phyloP scores from a whole-genome alignment of 495 filamentous ascomycete species.

The Chaetomium cochliodes region DNA sequence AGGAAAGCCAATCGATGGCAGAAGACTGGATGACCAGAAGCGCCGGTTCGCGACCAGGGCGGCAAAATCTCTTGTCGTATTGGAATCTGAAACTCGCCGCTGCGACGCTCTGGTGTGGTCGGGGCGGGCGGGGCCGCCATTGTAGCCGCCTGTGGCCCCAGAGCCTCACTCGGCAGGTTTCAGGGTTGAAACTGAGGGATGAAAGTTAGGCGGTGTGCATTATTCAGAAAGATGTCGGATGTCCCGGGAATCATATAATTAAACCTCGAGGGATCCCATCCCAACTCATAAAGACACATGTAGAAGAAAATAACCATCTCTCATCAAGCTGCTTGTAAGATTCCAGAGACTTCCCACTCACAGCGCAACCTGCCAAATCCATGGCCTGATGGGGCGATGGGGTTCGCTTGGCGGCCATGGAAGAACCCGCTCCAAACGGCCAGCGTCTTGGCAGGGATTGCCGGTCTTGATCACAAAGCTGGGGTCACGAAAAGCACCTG shows the following conservation, averaged over 20 bases:
- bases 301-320: background rate
- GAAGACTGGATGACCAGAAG: background rate
- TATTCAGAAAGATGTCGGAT: no score
- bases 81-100: constrained; percentile 20
- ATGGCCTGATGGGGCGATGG: background rate
- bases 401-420: background rate
- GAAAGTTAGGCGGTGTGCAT: background rate
- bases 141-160: background rate
- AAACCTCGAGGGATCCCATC: background rate
- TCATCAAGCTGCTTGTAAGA: background rate
- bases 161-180: constrained; percentile 2
- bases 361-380: background rate
- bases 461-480: background rate
- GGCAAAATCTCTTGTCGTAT: constrained; percentile 4
- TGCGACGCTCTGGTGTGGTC: constrained; percentile 7
- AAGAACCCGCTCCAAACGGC: constrained; percentile 1
- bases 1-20: constrained; percentile 1
- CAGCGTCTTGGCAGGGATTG: constrained; percentile 9
- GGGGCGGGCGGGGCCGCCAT: constrained; percentile 3
- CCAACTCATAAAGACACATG: background rate
- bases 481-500: background rate
- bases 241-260: no score
- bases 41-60: constrained; percentile 13
- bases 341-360: no score
- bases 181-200: constrained; percentile 11